These are phyloP conservation scores for Oryza punctata DNA, from an alignment of 176 grass and related monocot genomes.

Conservation along the genomic window DNA sequence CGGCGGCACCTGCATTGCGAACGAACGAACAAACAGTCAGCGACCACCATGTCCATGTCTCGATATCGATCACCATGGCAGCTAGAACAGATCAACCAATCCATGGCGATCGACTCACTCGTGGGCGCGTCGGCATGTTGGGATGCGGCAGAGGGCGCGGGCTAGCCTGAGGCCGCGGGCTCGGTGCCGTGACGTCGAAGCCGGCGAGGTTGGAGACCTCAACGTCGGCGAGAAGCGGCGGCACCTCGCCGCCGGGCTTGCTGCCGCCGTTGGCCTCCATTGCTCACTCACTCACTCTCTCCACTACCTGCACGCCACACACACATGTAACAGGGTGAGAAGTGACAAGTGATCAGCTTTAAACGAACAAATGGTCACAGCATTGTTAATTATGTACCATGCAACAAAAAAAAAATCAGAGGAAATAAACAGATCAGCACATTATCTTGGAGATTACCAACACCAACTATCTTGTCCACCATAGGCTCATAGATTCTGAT, in stretches of 20 bases:
- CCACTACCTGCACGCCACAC: not conserved
- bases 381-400: not conserved
- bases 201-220: constrained; percentile 43
- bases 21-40: not conserved
- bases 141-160: not conserved
- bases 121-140: not conserved
- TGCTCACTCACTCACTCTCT: not conserved
- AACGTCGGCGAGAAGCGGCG: constrained; percentile 41
- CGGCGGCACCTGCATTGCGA: constrained; percentile 27
- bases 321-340: not conserved
- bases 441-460: not conserved
- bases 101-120: not conserved
- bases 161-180: not conserved
- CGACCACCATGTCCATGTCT: not conserved
- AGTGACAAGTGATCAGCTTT: not conserved
- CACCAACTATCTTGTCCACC: not conserved
- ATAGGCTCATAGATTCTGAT: not conserved
- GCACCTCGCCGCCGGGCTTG: constrained; percentile 25
- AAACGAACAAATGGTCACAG: not conserved
- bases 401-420: not conserved
- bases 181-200: constrained; percentile 33
- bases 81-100: not conserved
- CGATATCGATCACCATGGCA: not conserved
- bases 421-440: not conserved
- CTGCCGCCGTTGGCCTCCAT: constrained; percentile 19